These are phyloP conservation scores for Cucurbita ficifolia DNA, from an alignment of 306 rosid species.

Conservation along the genomic window DNA sequence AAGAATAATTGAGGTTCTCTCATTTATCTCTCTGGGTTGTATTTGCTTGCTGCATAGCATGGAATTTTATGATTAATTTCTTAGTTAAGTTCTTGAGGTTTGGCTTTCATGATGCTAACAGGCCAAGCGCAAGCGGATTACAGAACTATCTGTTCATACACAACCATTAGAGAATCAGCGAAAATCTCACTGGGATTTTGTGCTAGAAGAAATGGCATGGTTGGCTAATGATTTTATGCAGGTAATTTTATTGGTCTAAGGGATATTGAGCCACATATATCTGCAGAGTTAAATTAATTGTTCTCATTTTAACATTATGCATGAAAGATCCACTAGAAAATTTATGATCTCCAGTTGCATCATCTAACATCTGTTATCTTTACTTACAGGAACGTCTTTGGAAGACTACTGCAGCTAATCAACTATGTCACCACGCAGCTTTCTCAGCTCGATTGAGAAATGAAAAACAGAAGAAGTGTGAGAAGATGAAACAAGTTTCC, in stretches of 20 bases:
- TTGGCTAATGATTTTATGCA: constrained; percentile 97
- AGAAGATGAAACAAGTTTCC: constrained; percentile 47
- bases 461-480: constrained; percentile 34
- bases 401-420: constrained; percentile 86
- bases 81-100: constrained; percentile 11
- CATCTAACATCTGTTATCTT: constrained; percentile 4
- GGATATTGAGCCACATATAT: not conserved
- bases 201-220: constrained; percentile 97
- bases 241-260: constrained; percentile 27
- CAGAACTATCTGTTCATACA: constrained; percentile 56
- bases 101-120: constrained; percentile 21
- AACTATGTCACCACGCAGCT: constrained; percentile 54
- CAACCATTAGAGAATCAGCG: constrained; percentile 34
- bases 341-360: not conserved
- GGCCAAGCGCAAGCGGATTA: constrained; percentile 91
- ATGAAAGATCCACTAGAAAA: not conserved
- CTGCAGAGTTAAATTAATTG: not conserved
- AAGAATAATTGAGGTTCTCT: constrained; percentile 59
- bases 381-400: constrained; percentile 81
- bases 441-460: constrained; percentile 51
- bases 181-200: constrained; percentile 89
- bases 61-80: constrained; percentile 7
- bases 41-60: not conserved
- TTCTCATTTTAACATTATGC: not conserved
- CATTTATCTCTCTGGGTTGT: constrained; percentile 10